A percentile compares a stretch with the other conserved stretches of the same genome.
These are phyloP conservation scores for Capsicum chinense DNA, from an alignment of 257 asterid species.

Conservation along the genomic window DNA sequence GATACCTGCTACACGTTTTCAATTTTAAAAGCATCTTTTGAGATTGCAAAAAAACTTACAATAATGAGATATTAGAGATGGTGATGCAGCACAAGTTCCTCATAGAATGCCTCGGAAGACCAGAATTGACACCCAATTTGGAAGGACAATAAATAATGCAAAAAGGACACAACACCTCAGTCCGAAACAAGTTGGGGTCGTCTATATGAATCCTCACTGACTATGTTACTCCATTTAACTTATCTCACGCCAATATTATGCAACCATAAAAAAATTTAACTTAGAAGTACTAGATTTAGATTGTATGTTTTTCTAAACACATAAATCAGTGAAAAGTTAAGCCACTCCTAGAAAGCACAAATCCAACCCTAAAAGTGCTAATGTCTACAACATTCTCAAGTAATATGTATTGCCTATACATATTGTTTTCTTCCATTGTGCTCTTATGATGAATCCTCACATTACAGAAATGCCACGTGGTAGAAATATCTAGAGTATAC, in stretches of 20 bases:
- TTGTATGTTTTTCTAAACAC: not conserved
- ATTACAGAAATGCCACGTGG: not conserved
- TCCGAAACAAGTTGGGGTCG: not conserved
- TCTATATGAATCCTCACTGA: not conserved
- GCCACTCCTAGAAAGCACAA: not conserved
- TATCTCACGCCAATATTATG: not conserved
- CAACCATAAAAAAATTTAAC: not conserved
- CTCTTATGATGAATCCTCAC: conserved; percentile 11
- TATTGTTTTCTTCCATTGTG: not conserved
- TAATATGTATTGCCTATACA: conserved; percentile 1
- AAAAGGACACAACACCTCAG: not conserved
- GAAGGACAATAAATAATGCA: not conserved
- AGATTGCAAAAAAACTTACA: not conserved
- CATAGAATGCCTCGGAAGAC: not conserved
- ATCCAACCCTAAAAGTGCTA: not conserved
- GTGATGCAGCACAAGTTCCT: conserved; percentile 3
- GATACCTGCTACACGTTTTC: not conserved
- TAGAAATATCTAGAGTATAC: not conserved
- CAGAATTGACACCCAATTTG: not conserved
- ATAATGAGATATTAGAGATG: not conserved
- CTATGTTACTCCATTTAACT: not conserved
- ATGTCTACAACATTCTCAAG: not conserved
- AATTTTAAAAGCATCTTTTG: not conserved
- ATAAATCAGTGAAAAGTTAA: not conserved
- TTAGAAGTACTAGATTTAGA: not conserved